phyloP scores from a whole-genome alignment of 352 stramenopile genomes.

The Phytophthora kernoviae region DNA sequence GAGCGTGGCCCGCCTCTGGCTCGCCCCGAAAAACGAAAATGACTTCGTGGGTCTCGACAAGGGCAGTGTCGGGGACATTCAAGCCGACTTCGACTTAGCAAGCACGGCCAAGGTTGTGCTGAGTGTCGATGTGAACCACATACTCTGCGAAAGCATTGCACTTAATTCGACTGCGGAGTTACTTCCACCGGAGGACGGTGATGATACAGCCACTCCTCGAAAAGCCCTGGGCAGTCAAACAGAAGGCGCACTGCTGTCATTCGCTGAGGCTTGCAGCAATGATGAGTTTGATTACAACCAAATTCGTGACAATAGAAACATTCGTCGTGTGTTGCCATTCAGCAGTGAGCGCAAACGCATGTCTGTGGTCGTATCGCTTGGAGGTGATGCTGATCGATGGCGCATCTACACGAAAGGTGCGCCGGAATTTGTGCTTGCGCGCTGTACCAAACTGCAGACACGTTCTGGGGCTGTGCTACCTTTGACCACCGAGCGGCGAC shows the following conservation, averaged over 20 bases:
- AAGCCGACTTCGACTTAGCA: conserved; percentile 19
- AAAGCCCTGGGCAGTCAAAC: conserved; percentile 51
- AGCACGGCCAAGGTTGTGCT: conserved; percentile 1
- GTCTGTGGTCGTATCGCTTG: conserved; percentile 80
- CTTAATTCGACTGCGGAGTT: conserved; percentile 89
- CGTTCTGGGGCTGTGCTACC: conserved; percentile 13
- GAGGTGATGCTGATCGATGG: conserved; percentile 16
- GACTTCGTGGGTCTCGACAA: conserved; percentile 13
- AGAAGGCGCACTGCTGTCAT: conserved; percentile 52
- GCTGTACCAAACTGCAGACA: conserved; percentile 35
- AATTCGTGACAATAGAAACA: conserved; percentile 16
- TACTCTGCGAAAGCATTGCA: conserved; percentile 75
- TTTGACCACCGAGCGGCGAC: conserved; percentile 11
- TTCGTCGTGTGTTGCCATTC: conserved; percentile 80
- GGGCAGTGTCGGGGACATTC: background rate
- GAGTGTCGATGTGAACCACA: conserved; percentile 18
- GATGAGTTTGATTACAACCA: conserved; percentile 35
- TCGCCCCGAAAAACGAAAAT: conserved; percentile 23
- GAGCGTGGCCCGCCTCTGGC: conserved; percentile 89
- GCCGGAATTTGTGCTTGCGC: conserved; percentile 58
- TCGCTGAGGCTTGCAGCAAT: conserved; percentile 24
- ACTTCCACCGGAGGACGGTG: conserved; percentile 32
- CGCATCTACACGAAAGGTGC: conserved; percentile 57
- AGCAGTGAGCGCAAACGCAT: conserved; percentile 95
- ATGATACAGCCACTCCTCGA: conserved; percentile 11